phyloP scores from a whole-genome alignment of 352 stramenopile genomes.

The Phytophthora quininea region DNA sequence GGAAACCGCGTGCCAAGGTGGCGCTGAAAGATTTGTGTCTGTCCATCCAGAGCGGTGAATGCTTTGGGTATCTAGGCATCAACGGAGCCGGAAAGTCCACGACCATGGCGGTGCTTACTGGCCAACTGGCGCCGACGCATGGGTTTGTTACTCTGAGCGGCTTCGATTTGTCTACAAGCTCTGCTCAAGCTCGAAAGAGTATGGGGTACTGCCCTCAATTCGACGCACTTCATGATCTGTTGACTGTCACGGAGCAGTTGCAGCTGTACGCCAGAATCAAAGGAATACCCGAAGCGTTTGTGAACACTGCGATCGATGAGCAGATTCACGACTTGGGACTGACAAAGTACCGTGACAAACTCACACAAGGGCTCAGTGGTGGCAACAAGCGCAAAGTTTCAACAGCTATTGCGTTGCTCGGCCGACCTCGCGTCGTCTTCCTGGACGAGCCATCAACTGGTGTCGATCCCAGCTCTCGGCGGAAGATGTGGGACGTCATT shows the following conservation, averaged over 20 bases:
- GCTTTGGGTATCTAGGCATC: constrained; percentile 90
- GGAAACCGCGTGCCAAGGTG: constrained; percentile 31
- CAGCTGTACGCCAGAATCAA: constrained; percentile 92
- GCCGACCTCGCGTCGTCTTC: constrained; percentile 90
- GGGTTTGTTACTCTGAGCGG: constrained; percentile 60
- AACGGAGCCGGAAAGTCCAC: constrained; percentile 90
- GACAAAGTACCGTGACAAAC: constrained; percentile 61
- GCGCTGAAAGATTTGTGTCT: constrained; percentile 82
- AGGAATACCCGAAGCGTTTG: constrained; percentile 47
- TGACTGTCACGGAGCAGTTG: constrained; percentile 93
- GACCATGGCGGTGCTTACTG: constrained; percentile 80
- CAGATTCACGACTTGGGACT: constrained; percentile 69
- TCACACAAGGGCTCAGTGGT: constrained; percentile 42
- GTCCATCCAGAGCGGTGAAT: constrained; percentile 67
- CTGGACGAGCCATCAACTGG: constrained; percentile 96
- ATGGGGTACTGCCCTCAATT: constrained; percentile 95
- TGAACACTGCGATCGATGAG: constrained; percentile 51
- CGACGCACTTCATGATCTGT: constrained; percentile 92
- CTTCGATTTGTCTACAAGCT: constrained; percentile 47
- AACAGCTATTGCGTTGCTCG: constrained; percentile 93
- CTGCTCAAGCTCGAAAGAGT: constrained; percentile 41
- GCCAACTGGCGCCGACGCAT: constrained; percentile 52
- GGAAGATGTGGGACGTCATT: constrained; percentile 95
- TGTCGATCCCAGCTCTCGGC: constrained; percentile 91
- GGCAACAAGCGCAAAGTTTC: constrained; percentile 93